phyloP scores from a whole-genome alignment of 495 filamentous ascomycete species.

The Penicillium maclennaniae region DNA sequence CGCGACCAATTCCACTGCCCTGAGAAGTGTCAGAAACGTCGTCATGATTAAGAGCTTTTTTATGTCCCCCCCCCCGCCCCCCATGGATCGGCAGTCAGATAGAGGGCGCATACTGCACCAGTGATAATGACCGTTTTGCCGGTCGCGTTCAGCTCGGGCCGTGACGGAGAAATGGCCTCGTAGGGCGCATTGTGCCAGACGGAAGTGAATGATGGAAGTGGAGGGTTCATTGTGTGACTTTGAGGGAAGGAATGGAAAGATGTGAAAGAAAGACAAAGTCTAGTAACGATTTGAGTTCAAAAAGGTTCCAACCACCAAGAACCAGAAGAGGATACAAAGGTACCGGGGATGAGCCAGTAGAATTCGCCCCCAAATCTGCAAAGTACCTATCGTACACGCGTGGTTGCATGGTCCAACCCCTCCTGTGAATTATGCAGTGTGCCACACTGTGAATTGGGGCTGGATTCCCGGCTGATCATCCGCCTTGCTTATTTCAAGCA shows the following conservation, averaged over 20 bases:
- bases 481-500: neutral
- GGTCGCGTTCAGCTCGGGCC: slow-evolving; percentile 35
- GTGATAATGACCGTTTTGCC: slow-evolving; percentile 47
- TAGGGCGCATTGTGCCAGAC: slow-evolving; percentile 41
- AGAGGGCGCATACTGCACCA: slow-evolving; percentile 28
- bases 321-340: neutral
- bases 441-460: neutral
- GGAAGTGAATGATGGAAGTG: slow-evolving; percentile 23
- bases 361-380: neutral
- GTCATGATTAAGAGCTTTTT: neutral
- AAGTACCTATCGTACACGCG: neutral
- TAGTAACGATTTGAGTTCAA: neutral
- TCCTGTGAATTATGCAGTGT: neutral
- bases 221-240: slow-evolving; percentile 14
- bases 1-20: slow-evolving; percentile 36
- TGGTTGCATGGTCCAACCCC: no score
- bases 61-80: neutral
- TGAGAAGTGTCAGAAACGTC: slow-evolving; percentile 9
- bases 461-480: neutral
- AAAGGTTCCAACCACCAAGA: neutral
- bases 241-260: neutral
- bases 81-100: neutral
- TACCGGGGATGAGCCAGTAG: neutral
- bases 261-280: neutral
- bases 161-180: slow-evolving; percentile 35